phyloP scores from a whole-genome alignment of 2,329 filamentous ascomycete genomes.

The Colletotrichum paranaense region DNA sequence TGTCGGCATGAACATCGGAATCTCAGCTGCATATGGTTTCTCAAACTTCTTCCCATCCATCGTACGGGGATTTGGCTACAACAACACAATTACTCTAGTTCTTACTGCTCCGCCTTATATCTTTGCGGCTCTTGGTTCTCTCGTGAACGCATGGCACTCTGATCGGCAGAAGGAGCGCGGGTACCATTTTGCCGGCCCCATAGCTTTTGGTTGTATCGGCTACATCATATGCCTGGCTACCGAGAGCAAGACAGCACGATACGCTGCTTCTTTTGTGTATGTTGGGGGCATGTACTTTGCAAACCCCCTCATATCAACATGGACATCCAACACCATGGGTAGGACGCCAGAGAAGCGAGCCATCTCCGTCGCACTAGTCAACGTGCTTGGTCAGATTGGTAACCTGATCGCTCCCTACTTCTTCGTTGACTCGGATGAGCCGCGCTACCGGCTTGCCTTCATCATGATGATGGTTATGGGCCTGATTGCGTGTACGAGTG shows the following conservation, averaged over 20 bases:
- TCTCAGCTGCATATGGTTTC: conserved; percentile 38
- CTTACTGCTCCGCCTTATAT: conserved; percentile 40
- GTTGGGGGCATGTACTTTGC: conserved; percentile 35
- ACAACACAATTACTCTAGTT: conserved; percentile 38
- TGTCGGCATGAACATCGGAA: conserved; percentile 38
- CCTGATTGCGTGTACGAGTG: conserved; percentile 14
- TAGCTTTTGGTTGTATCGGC: conserved; percentile 39
- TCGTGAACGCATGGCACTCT: conserved; percentile 37
- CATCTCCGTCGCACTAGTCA: conserved; percentile 37
- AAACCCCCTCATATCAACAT: conserved; percentile 38
- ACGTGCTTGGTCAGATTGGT: conserved; percentile 33
- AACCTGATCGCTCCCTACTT: conserved; percentile 44
- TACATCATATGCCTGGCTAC: conserved; percentile 41
- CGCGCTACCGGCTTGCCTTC: conserved; percentile 39
- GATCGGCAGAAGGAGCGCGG: conserved; percentile 38
- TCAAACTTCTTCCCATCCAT: conserved; percentile 41
- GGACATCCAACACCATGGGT: conserved; percentile 37
- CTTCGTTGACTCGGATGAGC: conserved; percentile 39
- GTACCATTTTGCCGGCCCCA: conserved; percentile 36
- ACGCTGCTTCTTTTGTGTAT: conserved; percentile 39
- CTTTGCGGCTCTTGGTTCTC: conserved; percentile 36
- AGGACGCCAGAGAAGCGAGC: conserved; percentile 42
- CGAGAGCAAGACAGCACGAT: conserved; percentile 35
- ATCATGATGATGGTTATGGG: conserved; percentile 39
- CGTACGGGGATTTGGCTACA: conserved; percentile 38